Evolutionary conservation across 257 asterid species (phyloP).

Genomic region (Solanum okadae): DNA sequence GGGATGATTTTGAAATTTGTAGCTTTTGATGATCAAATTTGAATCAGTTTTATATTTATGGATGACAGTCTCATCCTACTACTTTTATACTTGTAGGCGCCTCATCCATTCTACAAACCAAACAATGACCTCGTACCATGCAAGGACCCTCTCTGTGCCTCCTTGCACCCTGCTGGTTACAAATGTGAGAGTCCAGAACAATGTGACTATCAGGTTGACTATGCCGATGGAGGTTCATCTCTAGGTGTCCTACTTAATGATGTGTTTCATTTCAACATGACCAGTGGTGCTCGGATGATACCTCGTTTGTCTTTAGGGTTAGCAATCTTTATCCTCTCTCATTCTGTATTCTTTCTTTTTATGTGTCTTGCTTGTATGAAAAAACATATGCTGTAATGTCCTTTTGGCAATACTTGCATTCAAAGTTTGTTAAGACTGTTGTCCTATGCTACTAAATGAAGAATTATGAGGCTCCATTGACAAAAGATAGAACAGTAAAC

Average conservation of each 20-base stretch:
- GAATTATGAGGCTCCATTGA: background rate
- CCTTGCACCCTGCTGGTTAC: constrained; percentile 71
- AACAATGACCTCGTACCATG: constrained; percentile 82
- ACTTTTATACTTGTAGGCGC: constrained; percentile 37
- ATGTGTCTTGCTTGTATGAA: background rate
- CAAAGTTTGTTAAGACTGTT: background rate
- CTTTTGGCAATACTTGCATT: background rate
- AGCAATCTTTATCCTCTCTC: constrained; percentile 1
- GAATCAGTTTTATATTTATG: background rate
- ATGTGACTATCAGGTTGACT: constrained; percentile 95
- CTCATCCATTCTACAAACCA: constrained; percentile 88
- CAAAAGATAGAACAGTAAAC: background rate
- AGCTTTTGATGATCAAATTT: background rate
- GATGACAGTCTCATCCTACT: background rate
- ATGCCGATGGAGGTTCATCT: constrained; percentile 99
- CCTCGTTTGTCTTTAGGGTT: constrained; percentile 88
- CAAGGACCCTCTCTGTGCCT: constrained; percentile 81
- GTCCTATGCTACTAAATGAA: background rate
- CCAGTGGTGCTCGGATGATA: constrained; percentile 44
- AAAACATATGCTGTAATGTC: background rate
- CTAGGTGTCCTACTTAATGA: constrained; percentile 90
- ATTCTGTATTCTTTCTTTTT: background rate
- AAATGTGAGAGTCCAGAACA: constrained; percentile 71
- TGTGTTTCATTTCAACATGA: constrained; percentile 48
- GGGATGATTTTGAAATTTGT: background rate